Evolutionary conservation across 805 yeast genomes (phyloP).

Genomic region (Priceomyces castillae): DNA sequence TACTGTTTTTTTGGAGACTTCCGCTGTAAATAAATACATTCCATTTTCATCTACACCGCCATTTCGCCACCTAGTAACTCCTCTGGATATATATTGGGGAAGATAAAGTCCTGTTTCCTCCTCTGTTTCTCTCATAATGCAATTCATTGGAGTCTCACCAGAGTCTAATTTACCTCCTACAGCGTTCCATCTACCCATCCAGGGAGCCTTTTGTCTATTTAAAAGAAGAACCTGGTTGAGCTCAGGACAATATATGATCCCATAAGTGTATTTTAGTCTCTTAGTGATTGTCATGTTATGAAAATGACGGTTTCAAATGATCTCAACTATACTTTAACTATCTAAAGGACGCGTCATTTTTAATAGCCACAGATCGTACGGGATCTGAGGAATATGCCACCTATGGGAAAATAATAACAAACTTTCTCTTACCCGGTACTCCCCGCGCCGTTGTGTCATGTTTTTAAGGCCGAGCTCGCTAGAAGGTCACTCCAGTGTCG

Average conservation of each 20-base stretch:
- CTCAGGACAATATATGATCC: constrained; percentile 28
- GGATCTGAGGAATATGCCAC: too few relatives aligned
- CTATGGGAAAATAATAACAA: too few relatives aligned
- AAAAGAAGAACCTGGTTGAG: constrained; percentile 31
- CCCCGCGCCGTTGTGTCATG: too few relatives aligned
- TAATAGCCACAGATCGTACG: too few relatives aligned
- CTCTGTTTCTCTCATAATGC: constrained; percentile 39
- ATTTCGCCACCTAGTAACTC: constrained; percentile 35
- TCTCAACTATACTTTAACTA: too few relatives aligned
- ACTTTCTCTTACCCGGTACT: too few relatives aligned
- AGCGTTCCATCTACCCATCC: constrained; percentile 51
- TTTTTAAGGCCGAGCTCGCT: too few relatives aligned
- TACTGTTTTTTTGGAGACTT: constrained; percentile 22
- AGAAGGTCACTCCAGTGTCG: too few relatives aligned
- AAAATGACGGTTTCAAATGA: too few relatives aligned
- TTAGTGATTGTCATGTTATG: constrained; percentile 4
- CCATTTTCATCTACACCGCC: constrained; percentile 25
- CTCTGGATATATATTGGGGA: constrained; percentile 28
- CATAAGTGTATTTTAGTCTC: constrained; percentile 22
- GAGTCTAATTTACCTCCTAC: constrained; percentile 43
- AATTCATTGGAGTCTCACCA: constrained; percentile 34
- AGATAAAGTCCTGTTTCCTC: constrained; percentile 41
- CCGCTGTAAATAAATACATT: constrained; percentile 39
- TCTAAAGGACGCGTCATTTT: too few relatives aligned
- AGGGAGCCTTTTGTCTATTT: constrained; percentile 41